Conservation (phyloP, 345 rosid genomes). For the Kandelia obovata region DNA sequence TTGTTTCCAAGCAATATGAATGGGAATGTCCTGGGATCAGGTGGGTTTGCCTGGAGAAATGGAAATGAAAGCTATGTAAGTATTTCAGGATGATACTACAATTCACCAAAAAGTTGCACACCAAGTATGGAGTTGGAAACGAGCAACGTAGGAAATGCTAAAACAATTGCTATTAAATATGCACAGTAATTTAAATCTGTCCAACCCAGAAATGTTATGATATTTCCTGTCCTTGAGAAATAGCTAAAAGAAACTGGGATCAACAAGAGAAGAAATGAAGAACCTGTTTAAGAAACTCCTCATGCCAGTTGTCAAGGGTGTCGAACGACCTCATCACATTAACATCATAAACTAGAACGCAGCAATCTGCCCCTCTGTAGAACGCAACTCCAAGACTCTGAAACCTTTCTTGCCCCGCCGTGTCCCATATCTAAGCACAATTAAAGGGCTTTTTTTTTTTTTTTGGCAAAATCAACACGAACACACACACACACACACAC, state of each 20-base stretch:
- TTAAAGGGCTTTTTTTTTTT: neutral
- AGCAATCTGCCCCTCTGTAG: conserved; percentile 96
- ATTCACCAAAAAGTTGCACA: neutral
- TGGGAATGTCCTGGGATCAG: conserved; percentile 71
- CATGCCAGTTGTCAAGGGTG: conserved; percentile 92
- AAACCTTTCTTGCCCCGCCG: conserved; percentile 95
- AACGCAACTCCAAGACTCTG: conserved; percentile 98
- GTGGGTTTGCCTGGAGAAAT: conserved; percentile 67
- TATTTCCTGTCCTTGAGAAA: neutral
- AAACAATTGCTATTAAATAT: neutral
- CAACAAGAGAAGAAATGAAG: neutral
- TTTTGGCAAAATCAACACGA: too few species aligned
- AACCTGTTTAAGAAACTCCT: conserved; percentile 98
- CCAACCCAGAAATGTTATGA: neutral
- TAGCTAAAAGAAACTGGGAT: neutral
- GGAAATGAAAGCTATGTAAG: conserved; percentile 18
- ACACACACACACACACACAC: too few species aligned
- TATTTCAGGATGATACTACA: neutral
- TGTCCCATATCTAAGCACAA: conserved; percentile 83
- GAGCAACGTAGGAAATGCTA: neutral
- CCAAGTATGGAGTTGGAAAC: neutral
- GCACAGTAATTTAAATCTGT: neutral
- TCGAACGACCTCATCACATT: conserved; percentile 86
- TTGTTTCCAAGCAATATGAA: conserved; percentile 93
- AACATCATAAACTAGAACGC: conserved; percentile 89